Evolutionary conservation across 768 basidiomycete genomes (phyloP), one percentile per base, ranked within the genome.

Genomic region (Phaeolepiota aurea): DNA sequence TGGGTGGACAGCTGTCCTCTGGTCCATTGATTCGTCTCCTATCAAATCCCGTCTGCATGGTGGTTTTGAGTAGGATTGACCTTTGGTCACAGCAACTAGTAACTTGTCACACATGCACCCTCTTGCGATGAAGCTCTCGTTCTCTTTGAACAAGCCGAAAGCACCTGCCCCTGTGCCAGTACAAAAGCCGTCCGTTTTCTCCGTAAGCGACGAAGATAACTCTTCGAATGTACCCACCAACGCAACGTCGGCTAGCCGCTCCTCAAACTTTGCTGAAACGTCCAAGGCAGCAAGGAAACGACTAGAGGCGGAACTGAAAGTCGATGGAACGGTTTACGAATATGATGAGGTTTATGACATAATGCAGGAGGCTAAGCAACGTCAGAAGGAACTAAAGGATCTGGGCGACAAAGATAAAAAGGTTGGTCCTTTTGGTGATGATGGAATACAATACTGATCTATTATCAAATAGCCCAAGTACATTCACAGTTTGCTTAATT

Each of bases 291-390:
- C 68, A 58, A 77, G 70, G 65, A 84, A 81, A 54, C 74, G 76
- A 48, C 78, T 93, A 64, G 79, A 87, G 46, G 76, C 75, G 37
- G 92, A 93, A 57, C 74, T 79, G 64, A 69, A 71, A 46, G 67
- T 91, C 2, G 94, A 98, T 51, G 55, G 74, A 32, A 83, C 82
- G 0, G 87, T 93, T 3, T 98, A 85, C 58, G 80, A 93, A 59
- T 99, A 99, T 54, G 96, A 99, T 56, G 92, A 89, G 61, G 80
- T 98, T 3, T 98, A 83, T 76, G 96, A 99, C 53, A 78, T 74
- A 49, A 97, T 99, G 82, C 92, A 98, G 62, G 77, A 84, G 48
- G 84, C 79, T 1, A 88, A 92, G 61, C 65, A 66, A 47, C 65
- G 63, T 30, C 84, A 84, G 54, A 87, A 90, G 54, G 74, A 76